These are phyloP conservation scores for Ganoderma sinense DNA, from an alignment of 1,284 basidiomycete species.

Conservation along the genomic window DNA sequence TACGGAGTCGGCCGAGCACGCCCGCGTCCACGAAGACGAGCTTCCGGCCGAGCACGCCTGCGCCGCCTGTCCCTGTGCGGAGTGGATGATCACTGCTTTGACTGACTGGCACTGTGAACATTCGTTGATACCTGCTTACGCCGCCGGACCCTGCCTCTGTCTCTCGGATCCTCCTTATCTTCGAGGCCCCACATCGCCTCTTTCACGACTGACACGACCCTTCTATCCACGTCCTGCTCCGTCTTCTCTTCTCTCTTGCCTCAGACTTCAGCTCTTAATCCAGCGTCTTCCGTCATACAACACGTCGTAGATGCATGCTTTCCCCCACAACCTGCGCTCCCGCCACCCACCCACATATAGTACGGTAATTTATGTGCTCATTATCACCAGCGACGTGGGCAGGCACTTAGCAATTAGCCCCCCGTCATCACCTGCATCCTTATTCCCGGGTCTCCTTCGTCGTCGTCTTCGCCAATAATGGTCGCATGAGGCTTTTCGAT, in stretches of 20 bases:
- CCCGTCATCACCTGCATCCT: not conserved
- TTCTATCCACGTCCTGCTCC: not conserved
- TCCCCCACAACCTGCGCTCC: not conserved
- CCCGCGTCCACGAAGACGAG: slow-evolving; percentile 12
- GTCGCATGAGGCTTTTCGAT: not conserved
- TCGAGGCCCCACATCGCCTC: not conserved
- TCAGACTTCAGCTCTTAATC: not conserved
- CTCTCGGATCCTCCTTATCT: not conserved
- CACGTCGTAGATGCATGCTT: not conserved
- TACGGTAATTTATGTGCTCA: slow-evolving; percentile 28
- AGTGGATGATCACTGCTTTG: slow-evolving; percentile 1
- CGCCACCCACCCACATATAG: not conserved
- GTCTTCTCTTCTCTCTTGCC: not conserved
- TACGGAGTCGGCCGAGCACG: slow-evolving; percentile 30
- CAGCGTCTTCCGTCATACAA: not conserved
- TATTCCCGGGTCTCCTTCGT: not conserved
- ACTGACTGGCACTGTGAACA: slow-evolving; percentile 8
- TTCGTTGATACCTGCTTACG: slow-evolving; percentile 8
- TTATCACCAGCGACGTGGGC: slow-evolving; percentile 20
- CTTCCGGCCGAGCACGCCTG: slow-evolving; percentile 31
- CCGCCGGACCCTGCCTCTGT: not conserved
- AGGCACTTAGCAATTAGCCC: slow-evolving; percentile 1
- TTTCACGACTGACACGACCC: slow-evolving; percentile 26
- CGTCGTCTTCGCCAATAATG: not conserved
- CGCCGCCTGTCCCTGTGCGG: slow-evolving; percentile 26